Percentiles rank a stretch among this genome's conserved stretches.
Conservation (phyloP, 805 yeast genomes). For the Dipodascus albidus region DNA sequence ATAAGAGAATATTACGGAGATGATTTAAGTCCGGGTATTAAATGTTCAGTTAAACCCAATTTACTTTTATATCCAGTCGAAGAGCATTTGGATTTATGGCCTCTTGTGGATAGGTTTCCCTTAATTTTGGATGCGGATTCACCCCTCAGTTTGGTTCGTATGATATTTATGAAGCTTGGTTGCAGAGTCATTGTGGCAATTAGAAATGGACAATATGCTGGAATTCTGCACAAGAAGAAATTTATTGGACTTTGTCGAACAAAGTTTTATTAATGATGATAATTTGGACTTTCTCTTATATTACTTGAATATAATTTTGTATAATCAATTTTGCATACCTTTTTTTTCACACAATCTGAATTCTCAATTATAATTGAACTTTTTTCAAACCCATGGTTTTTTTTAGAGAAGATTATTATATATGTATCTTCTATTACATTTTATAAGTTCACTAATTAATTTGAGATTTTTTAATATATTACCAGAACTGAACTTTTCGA, state of each 20-base stretch:
- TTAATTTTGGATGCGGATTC: slow-evolving; percentile 36
- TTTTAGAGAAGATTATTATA: no score
- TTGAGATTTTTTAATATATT: no score
- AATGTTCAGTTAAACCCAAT: slow-evolving; percentile 17
- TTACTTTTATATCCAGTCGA: slow-evolving; percentile 14
- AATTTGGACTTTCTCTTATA: neutral
- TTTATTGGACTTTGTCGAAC: slow-evolving; percentile 33
- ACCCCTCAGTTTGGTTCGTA: slow-evolving; percentile 39
- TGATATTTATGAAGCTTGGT: slow-evolving; percentile 42
- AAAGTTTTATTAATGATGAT: neutral
- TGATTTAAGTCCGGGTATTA: slow-evolving; percentile 10
- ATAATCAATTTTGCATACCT: no score
- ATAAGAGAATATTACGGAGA: slow-evolving; percentile 23
- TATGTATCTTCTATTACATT: no score
- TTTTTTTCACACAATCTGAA: no score
- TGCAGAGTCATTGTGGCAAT: slow-evolving; percentile 36
- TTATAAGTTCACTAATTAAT: no score
- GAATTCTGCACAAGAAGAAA: slow-evolving; percentile 42
- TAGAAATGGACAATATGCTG: slow-evolving; percentile 36
- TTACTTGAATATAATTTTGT: no score
- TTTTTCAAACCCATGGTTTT: no score
- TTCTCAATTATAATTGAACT: no score
- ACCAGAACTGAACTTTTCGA: no score
- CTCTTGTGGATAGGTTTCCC: slow-evolving; percentile 26
- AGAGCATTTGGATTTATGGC: slow-evolving; percentile 12